Conservation (phyloP, 2,329 filamentous ascomycete genomes). For the Eutypa lata region DNA sequence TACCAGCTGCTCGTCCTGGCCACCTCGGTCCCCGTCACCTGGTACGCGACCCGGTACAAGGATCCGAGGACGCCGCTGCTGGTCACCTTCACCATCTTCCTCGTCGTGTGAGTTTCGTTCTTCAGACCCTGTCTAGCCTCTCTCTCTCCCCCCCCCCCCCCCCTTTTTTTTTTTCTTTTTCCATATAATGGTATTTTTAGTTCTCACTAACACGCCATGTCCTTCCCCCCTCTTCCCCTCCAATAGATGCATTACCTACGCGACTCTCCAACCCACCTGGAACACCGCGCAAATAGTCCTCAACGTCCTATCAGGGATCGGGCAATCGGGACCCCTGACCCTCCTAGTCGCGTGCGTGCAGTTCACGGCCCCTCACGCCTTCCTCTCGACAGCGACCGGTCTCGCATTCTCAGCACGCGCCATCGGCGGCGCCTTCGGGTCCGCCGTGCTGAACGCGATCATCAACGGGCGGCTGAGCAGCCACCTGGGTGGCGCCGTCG, state of each 20-base stretch:
- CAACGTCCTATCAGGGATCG: conserved; percentile 45
- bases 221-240: no score
- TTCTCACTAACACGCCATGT: no score
- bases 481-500: conserved; percentile 37
- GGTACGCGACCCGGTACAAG: conserved; percentile 46
- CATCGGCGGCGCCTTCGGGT: conserved; percentile 51
- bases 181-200: no score
- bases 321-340: conserved; percentile 47
- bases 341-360: conserved; percentile 48
- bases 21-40: conserved; percentile 39
- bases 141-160: not conserved
- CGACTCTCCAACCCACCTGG: conserved; percentile 41
- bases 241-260: conserved; percentile 42
- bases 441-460: conserved; percentile 49
- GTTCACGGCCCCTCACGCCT: conserved; percentile 51
- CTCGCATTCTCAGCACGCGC: conserved; percentile 51
- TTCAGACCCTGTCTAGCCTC: not conserved
- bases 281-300: conserved; percentile 43
- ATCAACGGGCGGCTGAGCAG: conserved; percentile 43
- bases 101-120: conserved; percentile 37
- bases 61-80: conserved; percentile 46
- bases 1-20: conserved; percentile 39
- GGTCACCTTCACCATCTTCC: conserved; percentile 43
- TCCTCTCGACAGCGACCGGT: conserved; percentile 50
- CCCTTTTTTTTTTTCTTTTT: not conserved